phyloP scores from a whole-genome alignment of 2,329 filamentous ascomycete species.

The Penicillium sp. region DNA sequence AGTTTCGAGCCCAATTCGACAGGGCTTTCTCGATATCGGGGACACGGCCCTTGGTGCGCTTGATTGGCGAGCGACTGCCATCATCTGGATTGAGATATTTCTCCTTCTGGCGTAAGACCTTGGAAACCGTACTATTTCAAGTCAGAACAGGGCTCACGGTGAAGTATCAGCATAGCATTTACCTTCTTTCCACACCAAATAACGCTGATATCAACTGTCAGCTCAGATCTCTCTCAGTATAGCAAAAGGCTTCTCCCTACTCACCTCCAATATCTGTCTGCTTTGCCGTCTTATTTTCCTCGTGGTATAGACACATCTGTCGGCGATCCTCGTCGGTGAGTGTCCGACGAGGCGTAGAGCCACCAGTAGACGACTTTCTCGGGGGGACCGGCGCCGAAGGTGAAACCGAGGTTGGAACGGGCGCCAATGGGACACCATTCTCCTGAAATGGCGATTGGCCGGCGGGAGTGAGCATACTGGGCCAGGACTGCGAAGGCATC shows the following conservation, averaged over 20 bases:
- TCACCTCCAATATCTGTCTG: constrained; percentile 89
- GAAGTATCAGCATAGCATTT: constrained; percentile 29
- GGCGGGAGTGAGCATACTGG: constrained; percentile 70
- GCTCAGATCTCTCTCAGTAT: constrained; percentile 4
- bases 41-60: constrained; percentile 74
- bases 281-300: constrained; percentile 82
- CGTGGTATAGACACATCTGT: constrained; percentile 88
- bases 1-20: constrained; percentile 77
- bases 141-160: constrained; percentile 9
- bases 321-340: constrained; percentile 85
- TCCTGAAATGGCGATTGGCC: constrained; percentile 59
- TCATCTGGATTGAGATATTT: constrained; percentile 83
- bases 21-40: constrained; percentile 90
- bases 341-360: constrained; percentile 70
- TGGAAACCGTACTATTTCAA: constrained; percentile 83
- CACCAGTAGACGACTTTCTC: constrained; percentile 40
- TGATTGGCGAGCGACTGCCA: constrained; percentile 70
- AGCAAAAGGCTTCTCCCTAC: background rate
- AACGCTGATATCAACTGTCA: constrained; percentile 53
- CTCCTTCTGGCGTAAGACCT: constrained; percentile 89
- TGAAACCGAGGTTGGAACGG: constrained; percentile 49
- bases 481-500: constrained; percentile 66
- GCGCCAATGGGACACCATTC: constrained; percentile 54
- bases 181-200: constrained; percentile 98
- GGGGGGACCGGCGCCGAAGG: constrained; percentile 43